Evolutionary conservation across 352 stramenopile species (phyloP), one percentile per base, ranked within the genome.

Genomic region (Phytophthora syringae): DNA sequence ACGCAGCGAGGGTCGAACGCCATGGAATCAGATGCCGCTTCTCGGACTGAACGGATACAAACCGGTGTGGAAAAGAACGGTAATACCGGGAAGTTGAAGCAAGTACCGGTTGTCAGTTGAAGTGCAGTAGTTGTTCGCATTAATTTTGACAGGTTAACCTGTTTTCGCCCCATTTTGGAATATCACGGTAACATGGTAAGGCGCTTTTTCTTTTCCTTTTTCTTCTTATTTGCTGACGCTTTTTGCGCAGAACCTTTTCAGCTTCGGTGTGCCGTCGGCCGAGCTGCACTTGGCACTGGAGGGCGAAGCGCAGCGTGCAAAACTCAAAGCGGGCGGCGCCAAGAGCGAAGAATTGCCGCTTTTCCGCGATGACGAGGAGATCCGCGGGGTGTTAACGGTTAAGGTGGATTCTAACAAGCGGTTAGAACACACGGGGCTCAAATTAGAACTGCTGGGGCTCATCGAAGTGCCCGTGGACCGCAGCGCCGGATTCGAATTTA

Each of bases 361-460:
- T 58, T 90, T 87, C 48, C 64, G 64, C 12, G 59, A 62, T 10
- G 74, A 86, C 37, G 83, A 94, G 53, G 63, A 66, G 12, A 70
- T 98, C 55, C 79, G 59, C 5, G 93, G 93, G 4, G 51, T 66
- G 7, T 74, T 97, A 20, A 77, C 76, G 13, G 79, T 98, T 18
- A 47, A 68, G 24, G 68, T 99, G 7, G 81, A 94, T 10, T 76
- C 80, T 20, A 90, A 89, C 21, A 98, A 98, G 70, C 97, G 94
- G 34, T 73, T 98, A 20, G 96, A 99, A 66, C 97, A 99, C 78
- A 83, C 94, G 7, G 98, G 98, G 25, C 91, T 99, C 44, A 98
- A 97, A 52, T 79, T 99, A 11, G 93, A 99, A 75, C 86, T 99
- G 51, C 82, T 99, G 44, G 97, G 97, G 15, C 77, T 96, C 24